Base-by-base conservation (phyloP, 2,329 filamentous ascomycete genomes). In the Reticulascus tulasneorum region DNA sequence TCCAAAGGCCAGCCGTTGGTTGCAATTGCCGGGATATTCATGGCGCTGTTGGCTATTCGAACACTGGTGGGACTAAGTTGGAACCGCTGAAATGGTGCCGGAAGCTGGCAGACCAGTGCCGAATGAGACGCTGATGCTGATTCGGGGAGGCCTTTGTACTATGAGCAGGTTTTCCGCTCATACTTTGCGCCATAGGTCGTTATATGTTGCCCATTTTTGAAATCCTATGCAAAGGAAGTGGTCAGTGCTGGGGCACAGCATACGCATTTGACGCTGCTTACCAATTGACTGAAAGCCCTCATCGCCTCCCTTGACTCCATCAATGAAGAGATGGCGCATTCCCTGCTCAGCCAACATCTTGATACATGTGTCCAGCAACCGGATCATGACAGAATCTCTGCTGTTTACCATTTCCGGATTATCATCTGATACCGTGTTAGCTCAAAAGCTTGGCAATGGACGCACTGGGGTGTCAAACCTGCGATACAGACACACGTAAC, bases 401-500 rank as follows among this genome's bases (percentile, higher is more conserved):
- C 63, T 64, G 36, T 62, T 67, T 15, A 60, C 58, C 46, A 63
- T 59, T 12, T 62, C 60, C 4, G 61, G 55, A 41, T 67, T 59
- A 13, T 66, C 63, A 30, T 72, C 69, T 73, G 30, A n/a, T 33
- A 26, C 7, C 17, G 9, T 28, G 22, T 42, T 10, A 42, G 40
- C 37, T 15, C n/a, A 12, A 10, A 23, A 23, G 17, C 9, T 25
- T 30, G 17, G 7, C 21, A 6, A 25, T 15, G 13, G 5, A 23
- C 10, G 33, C 24, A 20, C 20, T 18, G 27, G 43, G 31, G 31
- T 10, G 16, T 64, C 71, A 42, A 53, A 77, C 77, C 71, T 50
- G 63, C 59, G 44, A 79, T 69, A 54, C 72, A 79, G 34, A 80
- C 71, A 53, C 77, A 81, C n/a, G 75, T 70, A 23, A 77, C 67